Evolutionary conservation across 768 basidiomycete genomes (phyloP).

Genomic region (Naematelia aurantialba): DNA sequence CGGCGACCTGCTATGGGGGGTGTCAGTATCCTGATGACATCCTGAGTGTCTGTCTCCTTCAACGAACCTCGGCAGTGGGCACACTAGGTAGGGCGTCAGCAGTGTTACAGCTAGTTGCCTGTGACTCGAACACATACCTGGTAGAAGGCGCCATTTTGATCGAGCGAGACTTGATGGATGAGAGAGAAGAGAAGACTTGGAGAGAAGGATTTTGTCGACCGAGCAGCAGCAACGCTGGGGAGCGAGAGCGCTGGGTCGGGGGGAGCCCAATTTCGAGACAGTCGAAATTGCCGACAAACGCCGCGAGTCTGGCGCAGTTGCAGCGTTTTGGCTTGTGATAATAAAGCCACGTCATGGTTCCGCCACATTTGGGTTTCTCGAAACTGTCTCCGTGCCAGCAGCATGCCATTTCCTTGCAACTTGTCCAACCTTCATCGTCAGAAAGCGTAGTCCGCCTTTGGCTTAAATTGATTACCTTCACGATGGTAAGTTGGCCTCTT

Average conservation of each 20-base stretch:
- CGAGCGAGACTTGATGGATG: constrained; percentile 25
- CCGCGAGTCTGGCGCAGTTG: constrained; percentile 1
- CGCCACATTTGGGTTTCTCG: constrained; percentile 7
- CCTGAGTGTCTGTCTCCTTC: background rate
- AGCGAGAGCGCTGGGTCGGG: too few species aligned
- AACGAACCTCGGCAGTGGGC: constrained; percentile 43
- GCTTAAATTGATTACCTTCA: constrained; percentile 41
- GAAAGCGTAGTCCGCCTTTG: constrained; percentile 24
- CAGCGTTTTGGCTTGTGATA: background rate
- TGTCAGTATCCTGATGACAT: constrained; percentile 12
- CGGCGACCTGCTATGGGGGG: constrained; percentile 62
- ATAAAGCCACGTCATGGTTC: background rate
- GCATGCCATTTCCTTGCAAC: constrained; percentile 2
- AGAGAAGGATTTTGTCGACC: constrained; percentile 2
- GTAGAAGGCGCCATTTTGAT: constrained; percentile 47
- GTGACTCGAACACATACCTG: constrained; percentile 22
- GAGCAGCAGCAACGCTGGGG: too few species aligned
- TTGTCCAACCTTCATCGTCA: constrained; percentile 15
- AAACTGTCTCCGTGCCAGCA: constrained; percentile 1
- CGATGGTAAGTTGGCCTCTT: constrained; percentile 26
- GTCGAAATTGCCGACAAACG: constrained; percentile 14
- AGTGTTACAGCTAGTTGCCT: constrained; percentile 3
- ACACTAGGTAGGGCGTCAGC: constrained; percentile 24
- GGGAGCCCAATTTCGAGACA: constrained; percentile 2
- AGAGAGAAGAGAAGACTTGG: constrained; percentile 9